Base-by-base conservation (phyloP, 2,329 filamentous ascomycete species). In the Nannizzia gypsea region DNA sequence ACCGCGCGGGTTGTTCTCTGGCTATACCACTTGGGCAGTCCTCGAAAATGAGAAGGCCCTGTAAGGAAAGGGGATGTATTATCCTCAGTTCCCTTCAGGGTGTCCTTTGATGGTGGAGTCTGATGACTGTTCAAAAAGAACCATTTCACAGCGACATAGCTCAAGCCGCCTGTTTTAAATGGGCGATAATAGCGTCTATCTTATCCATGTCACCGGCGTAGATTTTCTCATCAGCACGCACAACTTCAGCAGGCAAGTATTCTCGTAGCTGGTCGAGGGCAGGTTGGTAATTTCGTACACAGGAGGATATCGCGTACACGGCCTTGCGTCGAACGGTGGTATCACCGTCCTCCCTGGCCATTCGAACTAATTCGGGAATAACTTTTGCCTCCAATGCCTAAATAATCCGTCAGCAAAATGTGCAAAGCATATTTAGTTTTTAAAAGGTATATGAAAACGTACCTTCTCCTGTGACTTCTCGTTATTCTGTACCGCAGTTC, bases 401-500 rank as follows among this genome's bases (percentile, higher is more conserved):
- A 56, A 60, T 3, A 46, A 28, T 40, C 17, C 36, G 57, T 52
- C 42, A 59, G 20, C 2, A 11, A 2, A 17, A 36, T 15, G 1
- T 24, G 6, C 46, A 2, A 28, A 28, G 6, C 13, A 38, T 42
- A n/a, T n/a, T n/a, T n/a, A n/a, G n/a, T n/a, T n/a, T n/a, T n/a
- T n/a, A 60, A 20, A 48, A 15, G 24, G 57, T 50, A 59, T 11
- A 46, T 26, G 50, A 68, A 56, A 13, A 67, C 76, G 66, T 72
- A 80, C 78, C 68, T 83, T 83, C 76, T 93, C 89, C 76, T 99
- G 93, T 57, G 83, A 85, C 71, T 86, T 87, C 66, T 82, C 81
- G 73, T 99, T 97, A 77, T 99, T 99, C 80, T 97, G 91, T 62
- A 99, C 93, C 8, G 93, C 92, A 4, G 91, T 96, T 57, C 89